These are phyloP conservation scores for Solanum habrochaites DNA, from an alignment of 257 asterid genomes.

Conservation along the genomic window DNA sequence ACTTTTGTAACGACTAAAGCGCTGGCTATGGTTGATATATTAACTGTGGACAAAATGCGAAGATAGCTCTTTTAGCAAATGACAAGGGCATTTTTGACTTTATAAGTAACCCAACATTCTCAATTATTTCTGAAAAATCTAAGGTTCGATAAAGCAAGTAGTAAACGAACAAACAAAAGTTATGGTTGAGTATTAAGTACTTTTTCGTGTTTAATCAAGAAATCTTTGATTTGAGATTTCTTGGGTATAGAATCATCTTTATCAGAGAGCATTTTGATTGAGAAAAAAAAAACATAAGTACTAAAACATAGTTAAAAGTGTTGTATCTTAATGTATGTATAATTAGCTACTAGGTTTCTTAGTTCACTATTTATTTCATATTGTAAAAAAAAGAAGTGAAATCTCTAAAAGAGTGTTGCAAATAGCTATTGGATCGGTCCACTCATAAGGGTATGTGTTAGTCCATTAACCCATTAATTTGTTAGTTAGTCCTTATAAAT, in stretches of 20 bases:
- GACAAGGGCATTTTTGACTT: not conserved
- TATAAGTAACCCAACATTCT: not conserved
- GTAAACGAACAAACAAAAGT: not conserved
- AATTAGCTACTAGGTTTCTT: not conserved
- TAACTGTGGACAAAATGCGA: not conserved
- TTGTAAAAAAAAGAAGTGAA: no score
- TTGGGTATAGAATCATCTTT: no score
- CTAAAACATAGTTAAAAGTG: not conserved
- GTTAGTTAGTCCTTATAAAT: no score
- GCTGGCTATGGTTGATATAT: not conserved
- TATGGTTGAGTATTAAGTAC: not conserved
- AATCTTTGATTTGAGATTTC: no score
- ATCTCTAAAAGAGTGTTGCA: no score
- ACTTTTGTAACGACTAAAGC: not conserved
- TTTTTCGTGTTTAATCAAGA: not conserved
- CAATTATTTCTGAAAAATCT: not conserved
- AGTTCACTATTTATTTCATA: not conserved
- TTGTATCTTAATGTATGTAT: not conserved
- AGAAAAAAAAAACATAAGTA: no score
- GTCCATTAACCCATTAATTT: no score
- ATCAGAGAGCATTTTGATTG: no score
- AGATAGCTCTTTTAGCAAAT: not conserved
- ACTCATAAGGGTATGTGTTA: no score
- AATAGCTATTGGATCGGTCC: no score
- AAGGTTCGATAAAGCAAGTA: not conserved